Evolutionary conservation across 148 eudicot species (phyloP), one percentile per base, ranked within the genome.

Genomic region (Chenopodium formosanum): DNA sequence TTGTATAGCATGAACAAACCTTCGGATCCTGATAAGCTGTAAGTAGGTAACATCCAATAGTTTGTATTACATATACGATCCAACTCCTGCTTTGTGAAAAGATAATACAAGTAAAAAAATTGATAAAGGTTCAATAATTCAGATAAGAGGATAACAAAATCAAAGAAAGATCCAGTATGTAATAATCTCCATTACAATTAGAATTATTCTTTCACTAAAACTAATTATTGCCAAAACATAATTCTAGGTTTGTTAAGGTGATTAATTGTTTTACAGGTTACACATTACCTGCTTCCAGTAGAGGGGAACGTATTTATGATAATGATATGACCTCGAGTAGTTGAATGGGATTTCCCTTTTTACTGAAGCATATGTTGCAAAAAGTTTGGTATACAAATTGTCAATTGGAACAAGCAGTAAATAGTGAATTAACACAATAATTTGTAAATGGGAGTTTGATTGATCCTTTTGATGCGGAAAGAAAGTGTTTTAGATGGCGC

Each of bases 1-100:
- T 29, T 46, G 14, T 37, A 67, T 71, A 52, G 37, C 77, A 27
- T 44, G 23, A 78, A 77, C 85, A 81, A 88, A 93, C 97, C 97
- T 75, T 87, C 85, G 67, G 79, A 80, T 48, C 86, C 75, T 37
- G 87, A 83, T 73, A 89, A 56, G 77, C 53, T 73, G 81, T 89
- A 91, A n/a, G 86, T 84, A 53, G 97, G 94, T 56, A 87, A 82
- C n/a, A 74, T 78, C 97, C 95, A 93, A 40, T 70, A 81, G 86
- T 89, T 91, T 76, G 73, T 81, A 47, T 78, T 44, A 80, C 95
- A 91, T 62, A 90, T 81, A 58, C 79, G 81, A 86, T 91, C 95
- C 86, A 93, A 80, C 53, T 88, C 91, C 97, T 93, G 88, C 66
- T 29, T 65, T 56, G 78, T 50, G 78, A 80, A 82, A 71, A 80